Base-by-base conservation (phyloP, 192 early-diverging fungal species). In the Coemansia sp. region DNA sequence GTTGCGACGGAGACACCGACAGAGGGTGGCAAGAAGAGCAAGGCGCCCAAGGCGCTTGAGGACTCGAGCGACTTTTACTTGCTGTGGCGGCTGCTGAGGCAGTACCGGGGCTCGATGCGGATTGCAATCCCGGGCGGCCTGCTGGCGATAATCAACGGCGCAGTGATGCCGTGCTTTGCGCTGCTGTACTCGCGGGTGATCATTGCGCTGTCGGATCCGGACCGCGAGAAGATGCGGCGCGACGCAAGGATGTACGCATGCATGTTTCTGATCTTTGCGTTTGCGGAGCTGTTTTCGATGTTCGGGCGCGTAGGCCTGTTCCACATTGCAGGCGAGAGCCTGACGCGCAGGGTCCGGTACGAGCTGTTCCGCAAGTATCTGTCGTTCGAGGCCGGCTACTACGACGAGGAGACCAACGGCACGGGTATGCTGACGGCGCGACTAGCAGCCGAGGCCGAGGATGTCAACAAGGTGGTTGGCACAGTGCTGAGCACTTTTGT, bases 131-230 rank as follows among this genome's bases (percentile, higher is more conserved):
- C 75, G 1, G 74, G 71, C 37, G 20, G 54, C 5, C n/a, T 79
- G 13, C 57, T 87, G 0, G 56, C 85, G 22, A 5, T 68, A 2
- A 69, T 86, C 19, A 85, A 86, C 68, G 95, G 93, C 59, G 85
- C 85, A 2, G 85, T 92, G 6, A 89, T 92, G 83, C 94, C 94
- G 4, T 71, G 89, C 14, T 96, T 94, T 77, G 85, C 93, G 37
- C 72, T 91, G n/a, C 72, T 90, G 39, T 90, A 86, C 57, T 68
- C 88, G 11, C 60, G 78, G 7, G 61, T 74, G 17, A 72, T 84
- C 1, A 67, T 68, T 39, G 64, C 72, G 4, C 59, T 84, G 22
- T 67, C 76, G 13, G 32, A 61, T 37, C 38, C 44, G 3, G 79
- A 76, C 45, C 61, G 64, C 45, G 49, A 64, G 49, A 75, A 72